A percentile compares a stretch with the other conserved stretches of the same genome.
These are phyloP conservation scores for Blumeria hordei DNA, from an alignment of 2,329 filamentous ascomycete species.

Conservation along the genomic window DNA sequence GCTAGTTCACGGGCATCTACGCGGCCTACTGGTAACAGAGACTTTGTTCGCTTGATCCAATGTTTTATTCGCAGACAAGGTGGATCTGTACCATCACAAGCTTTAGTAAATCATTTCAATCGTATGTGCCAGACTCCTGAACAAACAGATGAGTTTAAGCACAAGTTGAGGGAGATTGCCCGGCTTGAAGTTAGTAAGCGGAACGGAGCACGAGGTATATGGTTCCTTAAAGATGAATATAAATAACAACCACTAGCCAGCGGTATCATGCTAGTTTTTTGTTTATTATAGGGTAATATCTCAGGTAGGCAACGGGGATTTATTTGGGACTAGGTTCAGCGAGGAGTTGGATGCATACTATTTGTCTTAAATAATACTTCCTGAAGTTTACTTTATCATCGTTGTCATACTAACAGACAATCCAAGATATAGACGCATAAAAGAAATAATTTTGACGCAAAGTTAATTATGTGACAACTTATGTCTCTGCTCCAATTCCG, in stretches of 20 bases:
- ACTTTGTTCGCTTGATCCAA: conserved; percentile 49
- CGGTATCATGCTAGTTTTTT: no score
- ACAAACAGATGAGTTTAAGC: conserved; percentile 58
- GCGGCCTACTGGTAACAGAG: conserved; percentile 18
- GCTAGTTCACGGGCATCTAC: background rate
- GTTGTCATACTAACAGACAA: no score
- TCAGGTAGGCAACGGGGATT: no score
- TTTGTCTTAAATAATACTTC: no score
- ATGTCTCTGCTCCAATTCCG: no score
- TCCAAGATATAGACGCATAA: no score
- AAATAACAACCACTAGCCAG: conserved; percentile 7
- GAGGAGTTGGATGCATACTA: no score
- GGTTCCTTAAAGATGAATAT: conserved; percentile 15
- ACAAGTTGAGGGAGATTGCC: conserved; percentile 55
- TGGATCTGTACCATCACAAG: conserved; percentile 57
- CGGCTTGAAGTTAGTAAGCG: conserved; percentile 26
- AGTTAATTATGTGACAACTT: no score
- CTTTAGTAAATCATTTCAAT: conserved; percentile 78
- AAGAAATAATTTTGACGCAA: no score
- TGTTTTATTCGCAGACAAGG: conserved; percentile 58
- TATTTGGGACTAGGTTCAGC: no score
- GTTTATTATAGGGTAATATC: no score
- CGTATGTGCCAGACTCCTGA: conserved; percentile 45
- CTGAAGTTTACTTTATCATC: no score
- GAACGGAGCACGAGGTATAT: conserved; percentile 12